These are phyloP conservation scores for Streptanthus diversifolius DNA, from an alignment of 345 rosid species.

Conservation along the genomic window DNA sequence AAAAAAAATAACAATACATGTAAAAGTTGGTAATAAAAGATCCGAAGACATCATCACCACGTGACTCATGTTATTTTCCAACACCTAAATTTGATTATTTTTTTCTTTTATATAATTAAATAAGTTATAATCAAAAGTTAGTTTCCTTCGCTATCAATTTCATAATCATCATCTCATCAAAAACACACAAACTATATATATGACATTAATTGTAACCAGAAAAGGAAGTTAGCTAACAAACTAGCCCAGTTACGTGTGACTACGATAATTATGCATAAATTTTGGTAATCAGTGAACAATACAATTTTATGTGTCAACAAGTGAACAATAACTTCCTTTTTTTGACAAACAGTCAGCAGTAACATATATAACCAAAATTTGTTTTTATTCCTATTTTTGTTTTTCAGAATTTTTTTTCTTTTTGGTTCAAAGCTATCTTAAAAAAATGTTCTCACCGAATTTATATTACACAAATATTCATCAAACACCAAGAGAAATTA, in stretches of 20 bases:
- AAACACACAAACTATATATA: conserved; percentile 3
- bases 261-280: not conserved
- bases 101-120: not conserved
- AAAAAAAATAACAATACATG: not conserved
- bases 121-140: not conserved
- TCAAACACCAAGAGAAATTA: no score
- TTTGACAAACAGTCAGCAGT: no score
- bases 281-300: not conserved
- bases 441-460: not conserved
- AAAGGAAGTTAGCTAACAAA: not conserved
- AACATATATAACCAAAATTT: no score
- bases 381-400: no score
- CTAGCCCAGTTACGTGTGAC: not conserved
- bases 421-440: not conserved
- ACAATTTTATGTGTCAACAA: not conserved
- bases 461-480: conserved; percentile 19
- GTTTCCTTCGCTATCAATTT: conserved; percentile 21
- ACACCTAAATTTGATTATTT: not conserved
- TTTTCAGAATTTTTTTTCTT: not conserved
- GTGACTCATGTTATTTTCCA: conserved; percentile 32
- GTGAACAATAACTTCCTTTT: no score
- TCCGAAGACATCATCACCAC: conserved; percentile 23
- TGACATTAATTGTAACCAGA: not conserved
- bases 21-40: conserved; percentile 11
- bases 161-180: conserved; percentile 23